Conservation (phyloP, 1,139 yeast species). For the Starmera stellimalicola region DNA sequence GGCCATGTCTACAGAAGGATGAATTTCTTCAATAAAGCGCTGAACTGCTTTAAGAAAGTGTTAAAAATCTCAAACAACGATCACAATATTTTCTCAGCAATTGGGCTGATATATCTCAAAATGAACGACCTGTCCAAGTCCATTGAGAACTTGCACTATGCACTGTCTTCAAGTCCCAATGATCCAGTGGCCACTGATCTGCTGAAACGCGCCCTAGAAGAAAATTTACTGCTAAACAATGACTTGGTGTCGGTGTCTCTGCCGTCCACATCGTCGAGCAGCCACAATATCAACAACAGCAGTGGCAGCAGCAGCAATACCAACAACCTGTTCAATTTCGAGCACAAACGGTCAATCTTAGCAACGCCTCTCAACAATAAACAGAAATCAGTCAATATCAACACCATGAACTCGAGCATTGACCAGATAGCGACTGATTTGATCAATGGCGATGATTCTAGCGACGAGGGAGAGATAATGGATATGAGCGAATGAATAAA, state of each 20-base stretch:
- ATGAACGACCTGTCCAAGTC: conserved; percentile 58
- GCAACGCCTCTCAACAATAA: conserved; percentile 22
- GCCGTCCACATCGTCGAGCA: neutral
- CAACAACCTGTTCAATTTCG: conserved; percentile 1
- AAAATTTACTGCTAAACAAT: conserved; percentile 34
- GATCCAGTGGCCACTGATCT: conserved; percentile 84
- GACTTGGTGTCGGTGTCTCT: no score
- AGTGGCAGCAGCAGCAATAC: neutral
- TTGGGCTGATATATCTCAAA: conserved; percentile 75
- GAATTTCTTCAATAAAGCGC: conserved; percentile 54
- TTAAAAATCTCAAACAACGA: conserved; percentile 62
- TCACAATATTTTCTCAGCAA: conserved; percentile 68
- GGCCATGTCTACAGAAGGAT: conserved; percentile 84
- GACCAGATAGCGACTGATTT: conserved; percentile 26
- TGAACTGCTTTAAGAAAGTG: conserved; percentile 71
- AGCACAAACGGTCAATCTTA: conserved; percentile 5
- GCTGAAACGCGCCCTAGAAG: conserved; percentile 70
- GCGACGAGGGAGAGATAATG: conserved; percentile 55
- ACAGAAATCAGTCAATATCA: conserved; percentile 9
- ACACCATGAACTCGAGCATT: conserved; percentile 15
- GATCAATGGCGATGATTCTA: conserved; percentile 43
- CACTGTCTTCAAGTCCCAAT: conserved; percentile 68
- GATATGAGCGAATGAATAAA: conserved; percentile 44
- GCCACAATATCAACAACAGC: neutral
- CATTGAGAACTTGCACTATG: conserved; percentile 68